Evolutionary conservation across 73 alveolate species (phyloP), one percentile per base, ranked within the genome.

Genomic region (Paramecium bursaria): DNA sequence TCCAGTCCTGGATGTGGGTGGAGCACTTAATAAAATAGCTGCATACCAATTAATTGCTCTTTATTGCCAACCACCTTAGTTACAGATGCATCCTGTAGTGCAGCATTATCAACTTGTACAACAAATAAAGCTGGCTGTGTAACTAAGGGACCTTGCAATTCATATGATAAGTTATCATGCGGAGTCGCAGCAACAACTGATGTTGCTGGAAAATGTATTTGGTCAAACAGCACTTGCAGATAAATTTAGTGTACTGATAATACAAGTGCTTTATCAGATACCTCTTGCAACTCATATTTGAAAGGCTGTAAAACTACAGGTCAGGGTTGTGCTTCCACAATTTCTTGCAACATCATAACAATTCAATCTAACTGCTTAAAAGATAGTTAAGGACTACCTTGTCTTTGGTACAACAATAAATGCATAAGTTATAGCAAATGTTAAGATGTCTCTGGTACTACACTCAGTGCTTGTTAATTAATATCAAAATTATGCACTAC

Each of bases 61-160:
- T 3, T 33, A 67, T 67, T 67, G 22, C 33, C 82, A n/a, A 23
- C 54, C 3, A n/a, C n/a, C n/a, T n/a, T n/a, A n/a, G n/a, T n/a
- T n/a, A n/a, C n/a, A n/a, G n/a, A n/a, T n/a, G n/a, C n/a, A n/a
- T n/a, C n/a, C n/a, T n/a, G n/a, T n/a, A n/a, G n/a, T n/a, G n/a
- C n/a, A n/a, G n/a, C n/a, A n/a, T n/a, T n/a, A n/a, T n/a, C n/a
- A n/a, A n/a, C n/a, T 25, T 67, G 82, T 19, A 67, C 82, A 30
- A 67, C 82, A 0, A 67, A 14, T 15, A 57, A 57, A 0, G 82
- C 82, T 33, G 82, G 82, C n/a, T 67, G 82, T 27, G 48, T 67
- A 2, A 15, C 82, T 3, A n/a, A 39, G 0, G 82, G 82, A 35
- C 17, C 13, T 2, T 67, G 82, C 48, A n/a, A 39, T 6, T 7